phyloP scores from a whole-genome alignment of 2,329 filamentous ascomycete species.

The Talaromyces sp. region DNA sequence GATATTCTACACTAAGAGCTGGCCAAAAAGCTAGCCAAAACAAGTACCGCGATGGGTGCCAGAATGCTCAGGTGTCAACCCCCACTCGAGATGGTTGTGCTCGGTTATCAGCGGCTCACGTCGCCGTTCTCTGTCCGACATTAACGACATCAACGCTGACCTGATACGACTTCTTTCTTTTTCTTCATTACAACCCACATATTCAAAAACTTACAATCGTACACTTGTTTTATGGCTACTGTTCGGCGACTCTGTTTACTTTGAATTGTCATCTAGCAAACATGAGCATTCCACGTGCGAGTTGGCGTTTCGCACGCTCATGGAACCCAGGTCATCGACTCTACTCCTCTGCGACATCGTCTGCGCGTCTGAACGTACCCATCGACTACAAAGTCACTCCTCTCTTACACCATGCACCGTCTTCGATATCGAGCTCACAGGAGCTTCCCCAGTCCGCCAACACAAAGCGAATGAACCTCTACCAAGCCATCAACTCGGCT shows the following conservation, averaged over 20 bases:
- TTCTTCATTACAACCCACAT: neutral
- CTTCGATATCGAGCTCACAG: constrained; percentile 64
- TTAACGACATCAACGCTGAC: neutral
- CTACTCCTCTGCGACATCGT: constrained; percentile 49
- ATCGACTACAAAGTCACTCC: constrained; percentile 82
- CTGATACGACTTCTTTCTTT: constrained; percentile 9
- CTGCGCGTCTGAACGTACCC: constrained; percentile 72
- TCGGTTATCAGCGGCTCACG: constrained; percentile 18
- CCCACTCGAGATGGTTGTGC: neutral
- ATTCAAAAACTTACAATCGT: too few relatives aligned
- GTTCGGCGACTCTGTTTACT: neutral
- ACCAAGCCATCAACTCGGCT: constrained; percentile 89
- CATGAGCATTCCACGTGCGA: constrained; percentile 16
- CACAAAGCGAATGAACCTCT: constrained; percentile 87
- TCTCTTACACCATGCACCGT: constrained; percentile 75
- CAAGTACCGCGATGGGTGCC: neutral
- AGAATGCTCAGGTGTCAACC: constrained; percentile 5
- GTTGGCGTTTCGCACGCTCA: constrained; percentile 14
- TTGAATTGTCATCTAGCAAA: neutral
- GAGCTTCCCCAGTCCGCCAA: constrained; percentile 70
- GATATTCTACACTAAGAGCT: too few relatives aligned
- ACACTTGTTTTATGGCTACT: neutral
- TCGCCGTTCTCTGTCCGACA: neutral
- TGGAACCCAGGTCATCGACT: constrained; percentile 22
- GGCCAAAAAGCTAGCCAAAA: too few relatives aligned